A percentile compares a stretch with the other conserved stretches of the same genome.
These are phyloP conservation scores for Fraxinus albicans DNA, from an alignment of 305 asterid genomes.

Conservation along the genomic window DNA sequence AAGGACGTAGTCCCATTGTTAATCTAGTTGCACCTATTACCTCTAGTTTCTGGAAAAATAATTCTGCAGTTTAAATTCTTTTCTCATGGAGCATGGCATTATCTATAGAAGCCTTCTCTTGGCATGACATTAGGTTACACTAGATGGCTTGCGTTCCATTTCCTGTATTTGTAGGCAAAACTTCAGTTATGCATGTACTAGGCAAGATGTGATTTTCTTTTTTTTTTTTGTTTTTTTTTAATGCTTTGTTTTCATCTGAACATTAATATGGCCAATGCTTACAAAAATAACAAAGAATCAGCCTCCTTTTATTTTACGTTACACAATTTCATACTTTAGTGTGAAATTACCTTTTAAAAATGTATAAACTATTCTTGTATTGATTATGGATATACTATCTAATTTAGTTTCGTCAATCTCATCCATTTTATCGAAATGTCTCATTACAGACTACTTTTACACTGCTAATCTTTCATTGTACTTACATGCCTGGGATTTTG, in stretches of 20 bases:
- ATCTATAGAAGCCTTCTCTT: neutral
- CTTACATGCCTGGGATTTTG: slow-evolving; percentile 20
- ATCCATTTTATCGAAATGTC: slow-evolving; percentile 9
- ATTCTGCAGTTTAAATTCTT: neutral
- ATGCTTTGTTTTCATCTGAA: neutral
- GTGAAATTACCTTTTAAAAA: neutral
- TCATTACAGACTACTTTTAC: slow-evolving; percentile 11
- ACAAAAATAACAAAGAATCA: neutral
- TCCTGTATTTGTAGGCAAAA: slow-evolving; percentile 1
- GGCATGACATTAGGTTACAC: neutral
- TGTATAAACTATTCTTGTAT: slow-evolving; percentile 9
- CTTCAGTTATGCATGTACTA: neutral
- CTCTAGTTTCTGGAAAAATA: neutral
- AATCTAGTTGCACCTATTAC: neutral
- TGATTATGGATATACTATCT: neutral
- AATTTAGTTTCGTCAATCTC: slow-evolving; percentile 5
- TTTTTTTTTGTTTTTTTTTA: neutral
- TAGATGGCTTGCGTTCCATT: neutral
- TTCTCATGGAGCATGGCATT: neutral
- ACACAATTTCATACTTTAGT: neutral
- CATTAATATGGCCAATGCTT: neutral
- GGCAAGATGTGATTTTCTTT: neutral
- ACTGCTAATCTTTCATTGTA: neutral
- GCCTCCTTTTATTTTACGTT: neutral
- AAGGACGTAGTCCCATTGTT: neutral